These are phyloP conservation scores for Colletotrichum tanaceti DNA, from an alignment of 2,329 filamentous ascomycete species.

Conservation along the genomic window DNA sequence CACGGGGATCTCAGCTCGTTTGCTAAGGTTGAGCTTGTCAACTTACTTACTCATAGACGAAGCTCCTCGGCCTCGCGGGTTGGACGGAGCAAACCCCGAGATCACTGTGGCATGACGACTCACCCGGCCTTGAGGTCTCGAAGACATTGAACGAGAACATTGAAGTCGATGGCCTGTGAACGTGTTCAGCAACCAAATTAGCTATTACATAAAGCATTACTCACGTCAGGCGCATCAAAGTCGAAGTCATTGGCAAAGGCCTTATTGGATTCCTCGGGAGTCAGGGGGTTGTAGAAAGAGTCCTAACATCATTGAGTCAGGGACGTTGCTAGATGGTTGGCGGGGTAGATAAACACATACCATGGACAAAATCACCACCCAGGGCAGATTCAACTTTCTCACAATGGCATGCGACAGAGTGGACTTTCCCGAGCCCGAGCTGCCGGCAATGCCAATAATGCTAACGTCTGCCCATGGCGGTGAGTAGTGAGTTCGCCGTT, in stretches of 20 bases:
- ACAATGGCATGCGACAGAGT: slow-evolving; percentile 94
- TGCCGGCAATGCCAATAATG: slow-evolving; percentile 96
- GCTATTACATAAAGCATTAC: slow-evolving; percentile 1
- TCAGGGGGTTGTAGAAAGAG: slow-evolving; percentile 95
- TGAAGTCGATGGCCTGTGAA: slow-evolving; percentile 85
- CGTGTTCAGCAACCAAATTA: slow-evolving; percentile 9
- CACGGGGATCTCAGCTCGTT: slow-evolving; percentile 88
- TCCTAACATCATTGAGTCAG: slow-evolving; percentile 67
- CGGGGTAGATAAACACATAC: slow-evolving; percentile 60
- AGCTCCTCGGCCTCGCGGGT: too few relatives aligned
- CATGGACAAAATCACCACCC: slow-evolving; percentile 98
- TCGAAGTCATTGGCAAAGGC: slow-evolving; percentile 95
- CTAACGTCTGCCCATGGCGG: slow-evolving; percentile 96
- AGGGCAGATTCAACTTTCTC: slow-evolving; percentile 88
- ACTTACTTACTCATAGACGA: not conserved
- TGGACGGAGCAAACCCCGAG: slow-evolving; percentile 14
- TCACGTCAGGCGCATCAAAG: slow-evolving; percentile 86
- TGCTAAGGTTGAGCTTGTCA: slow-evolving; percentile 60
- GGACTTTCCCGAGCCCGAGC: slow-evolving; percentile 94
- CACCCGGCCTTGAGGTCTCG: slow-evolving; percentile 93
- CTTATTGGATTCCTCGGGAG: slow-evolving; percentile 78
- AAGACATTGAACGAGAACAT: slow-evolving; percentile 82
- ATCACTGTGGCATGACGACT: slow-evolving; percentile 42
- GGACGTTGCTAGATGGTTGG: slow-evolving; percentile 4
- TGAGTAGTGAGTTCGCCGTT: slow-evolving; percentile 79